These are phyloP conservation scores for Cyberlindnera maritima DNA, from an alignment of 805 yeast species.

Conservation along the genomic window DNA sequence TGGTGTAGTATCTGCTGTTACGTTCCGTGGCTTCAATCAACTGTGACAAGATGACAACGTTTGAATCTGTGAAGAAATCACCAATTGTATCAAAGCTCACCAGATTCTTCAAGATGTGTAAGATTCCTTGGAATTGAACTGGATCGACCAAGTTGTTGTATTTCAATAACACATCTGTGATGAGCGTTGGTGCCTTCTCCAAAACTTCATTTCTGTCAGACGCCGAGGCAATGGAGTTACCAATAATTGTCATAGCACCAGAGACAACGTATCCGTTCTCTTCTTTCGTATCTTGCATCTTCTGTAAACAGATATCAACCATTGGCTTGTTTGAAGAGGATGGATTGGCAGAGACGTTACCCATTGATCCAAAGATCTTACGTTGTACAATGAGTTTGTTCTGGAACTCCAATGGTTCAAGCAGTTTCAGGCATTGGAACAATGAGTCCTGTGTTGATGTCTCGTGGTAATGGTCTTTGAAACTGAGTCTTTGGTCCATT, in stretches of 20 bases:
- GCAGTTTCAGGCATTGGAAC: conserved; percentile 5
- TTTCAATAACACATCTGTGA: conserved; percentile 14
- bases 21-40: conserved; percentile 24
- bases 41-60: conserved; percentile 7
- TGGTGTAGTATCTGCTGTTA: conserved; percentile 25
- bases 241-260: conserved; percentile 21
- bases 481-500: conserved; percentile 14
- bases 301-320: not conserved
- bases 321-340: conserved; percentile 17
- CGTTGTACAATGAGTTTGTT: conserved; percentile 23
- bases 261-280: conserved; percentile 25
- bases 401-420: conserved; percentile 17
- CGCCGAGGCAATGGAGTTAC: conserved; percentile 24
- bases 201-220: conserved; percentile 16
- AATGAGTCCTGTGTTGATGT: conserved; percentile 8
- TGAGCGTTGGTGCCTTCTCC: conserved; percentile 13
- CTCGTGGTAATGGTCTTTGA: conserved; percentile 14
- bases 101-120: conserved; percentile 23
- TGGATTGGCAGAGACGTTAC: conserved; percentile 28
- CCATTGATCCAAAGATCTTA: conserved; percentile 24
- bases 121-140: conserved; percentile 26
- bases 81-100: conserved; percentile 15
- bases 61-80: conserved; percentile 13
- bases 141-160: conserved; percentile 24
- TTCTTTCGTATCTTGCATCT: conserved; percentile 2